Evolutionary conservation across 305 asterid species (phyloP), one percentile per base, ranked within the genome.

Genomic region (Fraxinus floribunda): DNA sequence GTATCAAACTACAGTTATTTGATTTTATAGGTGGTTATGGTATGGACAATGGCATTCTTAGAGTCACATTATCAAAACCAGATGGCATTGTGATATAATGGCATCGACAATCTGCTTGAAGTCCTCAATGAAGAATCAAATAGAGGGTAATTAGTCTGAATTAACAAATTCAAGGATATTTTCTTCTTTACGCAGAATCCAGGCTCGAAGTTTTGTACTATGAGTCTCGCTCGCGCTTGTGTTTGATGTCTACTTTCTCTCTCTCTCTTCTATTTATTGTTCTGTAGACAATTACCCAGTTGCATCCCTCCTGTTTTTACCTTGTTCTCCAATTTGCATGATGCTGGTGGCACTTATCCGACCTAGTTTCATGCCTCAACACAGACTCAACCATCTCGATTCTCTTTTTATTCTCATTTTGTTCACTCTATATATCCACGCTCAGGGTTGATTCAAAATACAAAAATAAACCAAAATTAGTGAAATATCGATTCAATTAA

Each of bases 51-150:
- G 93, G 91, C 71, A 86, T 91, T 26, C 38, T 91, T 62, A 83
- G 78, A 81, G 86, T 88, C 7, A 89, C 89, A 15, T 36, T 90
- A 83, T 88, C 93, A 60, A 89, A 88, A 78, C 94, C 93, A 84
- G 89, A 81, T 13, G 92, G 94, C 13, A 76, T 87, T 55, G 88
- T 91, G 34, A 91, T 91, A 82, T 85, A 87, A 88, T 46, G 80
- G 86, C 78, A 87, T 89, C 11, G 92, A 87, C 46, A 91, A 88
- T 79, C 81, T 89, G 91, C 84, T 91, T 8, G 93, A 91, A 78
- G 34, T 49, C 22, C 86, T 81, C 68, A 88, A 88, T 44, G 87
- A 86, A 10, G 90, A 87, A 83, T 80, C 87, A 20, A 85, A 88
- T 80, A 84, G 93, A 88, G 92, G 92, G 93, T 89, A 85, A 8